Conservation (phyloP, 176 grass and related monocot genomes). For the Elymus sibiricus region DNA sequence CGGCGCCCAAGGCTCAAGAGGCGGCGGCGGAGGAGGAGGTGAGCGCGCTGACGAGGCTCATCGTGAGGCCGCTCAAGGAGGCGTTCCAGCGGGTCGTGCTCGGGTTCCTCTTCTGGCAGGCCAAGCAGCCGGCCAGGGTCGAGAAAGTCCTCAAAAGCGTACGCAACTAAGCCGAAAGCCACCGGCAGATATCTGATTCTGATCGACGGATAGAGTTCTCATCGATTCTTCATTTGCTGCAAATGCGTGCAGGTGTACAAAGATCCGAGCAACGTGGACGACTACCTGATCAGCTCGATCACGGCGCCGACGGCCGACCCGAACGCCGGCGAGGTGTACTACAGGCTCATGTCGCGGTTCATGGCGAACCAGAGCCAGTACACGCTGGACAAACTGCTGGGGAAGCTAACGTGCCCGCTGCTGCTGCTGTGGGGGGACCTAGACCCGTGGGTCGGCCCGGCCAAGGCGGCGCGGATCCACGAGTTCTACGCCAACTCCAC, state of each 20-base stretch:
- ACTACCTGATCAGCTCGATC: slow-evolving; percentile 82
- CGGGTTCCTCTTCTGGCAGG: slow-evolving; percentile 87
- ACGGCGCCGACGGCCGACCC: slow-evolving; percentile 73
- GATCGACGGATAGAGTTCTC: background rate
- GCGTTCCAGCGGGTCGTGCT: slow-evolving; percentile 64
- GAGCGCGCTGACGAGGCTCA: slow-evolving; percentile 39
- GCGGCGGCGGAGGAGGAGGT: slow-evolving; percentile 16
- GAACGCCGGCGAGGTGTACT: slow-evolving; percentile 93
- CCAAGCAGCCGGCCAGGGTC: slow-evolving; percentile 83
- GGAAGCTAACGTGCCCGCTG: slow-evolving; percentile 73
- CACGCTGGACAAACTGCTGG: slow-evolving; percentile 71
- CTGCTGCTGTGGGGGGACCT: slow-evolving; percentile 91
- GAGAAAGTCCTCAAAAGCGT: slow-evolving; percentile 95
- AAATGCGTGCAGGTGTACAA: slow-evolving; percentile 59
- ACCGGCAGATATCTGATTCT: background rate
- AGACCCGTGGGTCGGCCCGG: slow-evolving; percentile 84
- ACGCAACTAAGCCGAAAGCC: slow-evolving; percentile 24
- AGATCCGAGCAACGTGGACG: slow-evolving; percentile 70
- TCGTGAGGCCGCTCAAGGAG: slow-evolving; percentile 77
- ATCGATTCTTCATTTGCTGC: background rate
- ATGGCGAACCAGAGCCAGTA: slow-evolving; percentile 93
- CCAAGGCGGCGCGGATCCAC: slow-evolving; percentile 69
- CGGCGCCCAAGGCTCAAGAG: slow-evolving; percentile 24
- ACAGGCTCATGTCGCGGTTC: slow-evolving; percentile 84
- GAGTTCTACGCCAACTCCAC: slow-evolving; percentile 74